Evolutionary conservation across 208 protist genomes (phyloP), one percentile per base, ranked within the genome.

Genomic region (Wallacemonas collosoma): DNA sequence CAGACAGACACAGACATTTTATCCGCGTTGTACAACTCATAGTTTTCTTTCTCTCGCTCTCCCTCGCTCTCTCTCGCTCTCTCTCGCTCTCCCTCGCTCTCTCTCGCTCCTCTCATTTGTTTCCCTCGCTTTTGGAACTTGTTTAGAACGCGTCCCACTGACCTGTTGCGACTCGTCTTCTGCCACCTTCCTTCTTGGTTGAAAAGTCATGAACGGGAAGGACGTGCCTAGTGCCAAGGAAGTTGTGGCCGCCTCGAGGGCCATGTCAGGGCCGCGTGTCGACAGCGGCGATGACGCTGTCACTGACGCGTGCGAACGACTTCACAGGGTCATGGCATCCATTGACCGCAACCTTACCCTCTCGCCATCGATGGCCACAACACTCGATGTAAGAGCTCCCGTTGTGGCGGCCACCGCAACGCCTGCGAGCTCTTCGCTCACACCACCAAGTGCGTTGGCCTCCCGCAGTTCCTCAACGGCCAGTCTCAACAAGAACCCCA

Each of bases 271-370:
- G 7, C 5, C 60, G n/a, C 60, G 41, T 8, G 7, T 35, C 60
- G 26, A 4, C 6, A 50, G 40, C 36, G 43, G 60, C n/a, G 41
- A 36, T 15, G n/a, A 26, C 60, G 60, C 75, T 15, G n/a, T 86
- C 7, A 67, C 67, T 12, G 77, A 82, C 14, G 68, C 87, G 0
- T 68, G 71, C 14, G 82, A 76, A 0, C 77, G 82, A 8, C 66
- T 93, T 45, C 77, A 77, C 3, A 53, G 75, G n/a, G 84, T 87
- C 53, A 75, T 93, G 80, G 77, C 68, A 6, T 73, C 65, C n/a
- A 88, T 93, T 47, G 84, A 93, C 63, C 57, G 71, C 17, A 73
- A 77, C 35, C 62, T 87, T 61, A 40, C 60, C 71, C 38, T 7
- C 36, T 47, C 53, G 39, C 53, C 40, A 60, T n/a, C 15, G 14